These are phyloP conservation scores for Ceratobasidium sp. DNA, from an alignment of 1,284 basidiomycete species.

Conservation along the genomic window DNA sequence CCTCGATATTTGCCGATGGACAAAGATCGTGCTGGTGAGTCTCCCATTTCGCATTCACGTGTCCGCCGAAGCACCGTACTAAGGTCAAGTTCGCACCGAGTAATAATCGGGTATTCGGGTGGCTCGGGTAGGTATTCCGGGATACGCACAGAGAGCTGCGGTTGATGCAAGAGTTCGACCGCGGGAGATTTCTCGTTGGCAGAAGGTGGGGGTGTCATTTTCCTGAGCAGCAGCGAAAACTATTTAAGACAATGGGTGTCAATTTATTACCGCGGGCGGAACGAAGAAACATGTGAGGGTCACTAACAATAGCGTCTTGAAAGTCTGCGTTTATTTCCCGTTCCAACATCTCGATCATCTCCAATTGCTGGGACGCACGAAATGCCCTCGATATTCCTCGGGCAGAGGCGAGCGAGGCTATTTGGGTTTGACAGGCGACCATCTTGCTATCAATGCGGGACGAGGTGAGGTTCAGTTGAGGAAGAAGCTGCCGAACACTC, in stretches of 20 bases:
- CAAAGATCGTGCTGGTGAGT: neutral
- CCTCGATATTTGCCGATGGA: slow-evolving; percentile 7
- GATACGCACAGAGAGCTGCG: neutral
- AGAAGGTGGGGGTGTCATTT: neutral
- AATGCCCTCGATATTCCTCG: slow-evolving; percentile 8
- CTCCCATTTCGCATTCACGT: neutral
- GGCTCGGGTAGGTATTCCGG: neutral
- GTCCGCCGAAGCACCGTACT: neutral
- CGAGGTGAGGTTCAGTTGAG: neutral
- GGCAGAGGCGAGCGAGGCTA: neutral
- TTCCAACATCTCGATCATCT: slow-evolving; percentile 28
- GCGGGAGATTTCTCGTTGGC: neutral
- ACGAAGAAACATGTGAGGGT: neutral
- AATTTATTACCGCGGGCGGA: neutral
- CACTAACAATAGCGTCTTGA: slow-evolving; percentile 23
- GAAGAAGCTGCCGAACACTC: neutral
- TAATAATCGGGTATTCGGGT: slow-evolving; percentile 12
- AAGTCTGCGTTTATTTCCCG: slow-evolving; percentile 18
- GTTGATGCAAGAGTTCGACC: neutral
- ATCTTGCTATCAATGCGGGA: slow-evolving; percentile 8
- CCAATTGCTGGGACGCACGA: slow-evolving; percentile 4
- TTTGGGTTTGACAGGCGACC: slow-evolving; percentile 14
- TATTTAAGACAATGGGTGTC: neutral
- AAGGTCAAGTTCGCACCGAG: slow-evolving; percentile 23
- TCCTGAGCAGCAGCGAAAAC: slow-evolving; percentile 8